Evolutionary conservation across 306 rosid species (phyloP).

Genomic region (Corylus avellana): DNA sequence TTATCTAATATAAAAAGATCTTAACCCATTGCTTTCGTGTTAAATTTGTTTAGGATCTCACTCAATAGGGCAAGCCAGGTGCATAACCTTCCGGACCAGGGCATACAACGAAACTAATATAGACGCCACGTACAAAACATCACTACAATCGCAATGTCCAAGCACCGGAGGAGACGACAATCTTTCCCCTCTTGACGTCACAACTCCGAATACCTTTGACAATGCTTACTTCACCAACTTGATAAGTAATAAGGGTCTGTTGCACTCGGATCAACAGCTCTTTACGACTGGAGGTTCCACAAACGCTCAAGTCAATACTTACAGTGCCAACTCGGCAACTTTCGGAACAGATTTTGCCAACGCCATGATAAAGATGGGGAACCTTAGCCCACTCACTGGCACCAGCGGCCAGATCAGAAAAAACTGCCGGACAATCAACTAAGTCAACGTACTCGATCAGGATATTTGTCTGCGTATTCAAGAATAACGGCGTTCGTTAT

Average conservation of each 20-base stretch:
- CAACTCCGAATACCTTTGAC: background rate
- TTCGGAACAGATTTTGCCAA: background rate
- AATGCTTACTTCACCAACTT: slow-evolving; percentile 24
- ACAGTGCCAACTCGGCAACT: background rate
- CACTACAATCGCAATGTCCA: slow-evolving; percentile 32
- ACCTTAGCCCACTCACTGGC: slow-evolving; percentile 8
- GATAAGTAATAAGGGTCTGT: background rate
- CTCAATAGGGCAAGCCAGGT: slow-evolving; percentile 41
- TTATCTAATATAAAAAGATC: no score
- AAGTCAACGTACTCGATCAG: background rate
- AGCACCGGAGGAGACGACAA: slow-evolving; percentile 31
- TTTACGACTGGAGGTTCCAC: background rate
- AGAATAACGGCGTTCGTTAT: no score
- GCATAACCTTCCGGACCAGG: slow-evolving; percentile 28
- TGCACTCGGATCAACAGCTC: background rate
- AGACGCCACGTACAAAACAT: slow-evolving; percentile 22
- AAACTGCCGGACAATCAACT: background rate
- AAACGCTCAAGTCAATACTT: background rate
- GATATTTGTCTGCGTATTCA: no score
- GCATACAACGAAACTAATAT: slow-evolving; percentile 47
- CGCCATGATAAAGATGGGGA: background rate
- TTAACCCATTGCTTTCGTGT: no score
- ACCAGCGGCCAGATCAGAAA: slow-evolving; percentile 21
- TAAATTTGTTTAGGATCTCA: slow-evolving; percentile 28
- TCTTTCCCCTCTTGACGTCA: slow-evolving; percentile 11